These are phyloP conservation scores for Somion occarium DNA, from an alignment of 1,284 basidiomycete species.

Conservation along the genomic window DNA sequence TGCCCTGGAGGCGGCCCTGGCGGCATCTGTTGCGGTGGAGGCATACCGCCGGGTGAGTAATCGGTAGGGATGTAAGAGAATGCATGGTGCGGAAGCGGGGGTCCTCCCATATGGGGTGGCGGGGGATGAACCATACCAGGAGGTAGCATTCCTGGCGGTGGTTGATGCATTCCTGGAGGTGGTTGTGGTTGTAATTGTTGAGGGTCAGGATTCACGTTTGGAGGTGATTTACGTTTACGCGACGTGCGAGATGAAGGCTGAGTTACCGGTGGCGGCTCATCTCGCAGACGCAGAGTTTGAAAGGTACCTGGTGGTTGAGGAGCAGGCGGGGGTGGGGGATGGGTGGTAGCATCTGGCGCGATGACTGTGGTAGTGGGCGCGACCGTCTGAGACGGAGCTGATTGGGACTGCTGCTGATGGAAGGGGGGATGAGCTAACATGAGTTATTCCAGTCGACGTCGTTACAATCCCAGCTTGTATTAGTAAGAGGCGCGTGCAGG, in stretches of 20 bases:
- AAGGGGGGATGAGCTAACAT: slow-evolving; percentile 35
- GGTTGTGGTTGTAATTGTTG: slow-evolving; percentile 35
- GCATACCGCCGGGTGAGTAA: slow-evolving; percentile 18
- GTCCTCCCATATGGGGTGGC: slow-evolving; percentile 11
- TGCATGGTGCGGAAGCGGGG: slow-evolving; percentile 32
- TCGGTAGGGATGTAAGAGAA: slow-evolving; percentile 34
- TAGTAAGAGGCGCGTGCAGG: slow-evolving; percentile 31
- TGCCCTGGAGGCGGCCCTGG: slow-evolving; percentile 27
- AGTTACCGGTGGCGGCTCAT: slow-evolving; percentile 41
- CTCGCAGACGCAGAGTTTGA: slow-evolving; percentile 58
- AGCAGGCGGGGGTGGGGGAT: slow-evolving; percentile 19
- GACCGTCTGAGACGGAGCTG: slow-evolving; percentile 24
- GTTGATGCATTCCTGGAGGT: slow-evolving; percentile 28
- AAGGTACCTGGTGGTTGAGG: slow-evolving; percentile 34
- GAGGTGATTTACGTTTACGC: slow-evolving; percentile 35
- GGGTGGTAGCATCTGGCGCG: slow-evolving; percentile 11
- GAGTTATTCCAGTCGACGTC: slow-evolving; percentile 24
- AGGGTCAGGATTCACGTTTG: slow-evolving; percentile 35
- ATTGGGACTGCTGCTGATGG: slow-evolving; percentile 33
- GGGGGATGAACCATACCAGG: slow-evolving; percentile 9
- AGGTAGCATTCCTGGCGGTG: slow-evolving; percentile 14
- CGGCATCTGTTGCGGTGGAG: slow-evolving; percentile 24
- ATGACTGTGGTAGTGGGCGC: slow-evolving; percentile 12
- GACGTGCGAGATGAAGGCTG: slow-evolving; percentile 26
- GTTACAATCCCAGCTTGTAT: slow-evolving; percentile 24